phyloP scores from a whole-genome alignment of 2,329 filamentous ascomycete genomes.

The Alternaria alternata region DNA sequence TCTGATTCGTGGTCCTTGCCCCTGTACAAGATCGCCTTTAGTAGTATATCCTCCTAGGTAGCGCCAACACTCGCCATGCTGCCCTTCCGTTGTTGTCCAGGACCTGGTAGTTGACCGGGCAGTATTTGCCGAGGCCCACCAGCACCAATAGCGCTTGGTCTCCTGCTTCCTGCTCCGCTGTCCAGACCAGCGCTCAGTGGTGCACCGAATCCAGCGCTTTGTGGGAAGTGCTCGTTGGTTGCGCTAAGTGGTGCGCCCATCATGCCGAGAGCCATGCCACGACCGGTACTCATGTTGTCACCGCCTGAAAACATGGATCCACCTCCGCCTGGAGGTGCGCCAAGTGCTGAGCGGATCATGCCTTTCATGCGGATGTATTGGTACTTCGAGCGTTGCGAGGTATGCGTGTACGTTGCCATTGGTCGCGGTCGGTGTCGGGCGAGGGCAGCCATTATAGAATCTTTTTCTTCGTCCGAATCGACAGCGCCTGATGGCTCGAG shows the following conservation, averaged over 20 bases:
- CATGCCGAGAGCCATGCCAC: slow-evolving; percentile 40
- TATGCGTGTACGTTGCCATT: slow-evolving; percentile 69
- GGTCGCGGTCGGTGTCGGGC: slow-evolving; percentile 80
- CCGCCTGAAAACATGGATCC: slow-evolving; percentile 32
- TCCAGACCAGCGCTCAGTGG: slow-evolving; percentile 46
- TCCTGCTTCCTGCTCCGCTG: slow-evolving; percentile 31
- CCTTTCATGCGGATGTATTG: slow-evolving; percentile 70
- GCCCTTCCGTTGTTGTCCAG: slow-evolving; percentile 9
- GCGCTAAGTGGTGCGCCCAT: slow-evolving; percentile 44
- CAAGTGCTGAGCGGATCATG: slow-evolving; percentile 67
- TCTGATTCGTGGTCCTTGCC: neutral
- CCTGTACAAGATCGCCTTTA: neutral
- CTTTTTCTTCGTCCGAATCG: slow-evolving; percentile 94
- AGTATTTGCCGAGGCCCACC: slow-evolving; percentile 47
- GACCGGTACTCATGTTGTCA: slow-evolving; percentile 33
- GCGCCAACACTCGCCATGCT: slow-evolving; percentile 9
- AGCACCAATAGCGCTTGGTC: slow-evolving; percentile 43
- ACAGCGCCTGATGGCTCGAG: slow-evolving; percentile 75
- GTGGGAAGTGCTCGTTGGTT: slow-evolving; percentile 42
- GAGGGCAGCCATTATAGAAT: slow-evolving; percentile 81
- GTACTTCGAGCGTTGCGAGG: slow-evolving; percentile 63
- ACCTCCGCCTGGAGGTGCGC: slow-evolving; percentile 50
- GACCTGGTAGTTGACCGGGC: slow-evolving; percentile 41
- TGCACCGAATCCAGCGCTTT: slow-evolving; percentile 37
- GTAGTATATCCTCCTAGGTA: neutral